A percentile compares a stretch with the other conserved stretches of the same genome.
Evolutionary conservation across 352 stramenopile genomes (phyloP).

Genomic region (Phytophthora cryptogea): DNA sequence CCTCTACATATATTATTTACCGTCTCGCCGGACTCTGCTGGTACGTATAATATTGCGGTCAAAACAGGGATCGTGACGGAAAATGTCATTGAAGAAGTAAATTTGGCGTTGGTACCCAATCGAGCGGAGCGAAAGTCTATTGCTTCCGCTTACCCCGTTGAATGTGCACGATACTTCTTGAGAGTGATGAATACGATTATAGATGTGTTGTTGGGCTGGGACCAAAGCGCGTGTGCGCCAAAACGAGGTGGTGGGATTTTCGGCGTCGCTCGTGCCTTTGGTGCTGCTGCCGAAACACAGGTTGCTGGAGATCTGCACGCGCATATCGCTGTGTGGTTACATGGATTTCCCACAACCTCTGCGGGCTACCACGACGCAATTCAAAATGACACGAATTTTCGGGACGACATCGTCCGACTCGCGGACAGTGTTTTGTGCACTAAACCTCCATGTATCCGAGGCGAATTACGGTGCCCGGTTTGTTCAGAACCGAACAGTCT

Average conservation of each 20-base stretch:
- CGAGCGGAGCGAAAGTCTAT: conserved; percentile 3
- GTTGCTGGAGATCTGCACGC: background rate
- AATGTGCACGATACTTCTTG: conserved; percentile 8
- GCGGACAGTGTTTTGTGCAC: background rate
- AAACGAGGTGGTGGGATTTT: background rate
- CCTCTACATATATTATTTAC: conserved; percentile 33
- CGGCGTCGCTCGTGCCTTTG: background rate
- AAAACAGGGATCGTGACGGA: background rate
- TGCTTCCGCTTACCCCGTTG: background rate
- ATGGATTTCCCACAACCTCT: background rate
- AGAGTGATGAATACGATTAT: background rate
- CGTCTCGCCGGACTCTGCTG: conserved; percentile 23
- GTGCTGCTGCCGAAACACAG: no score
- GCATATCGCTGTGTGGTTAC: background rate
- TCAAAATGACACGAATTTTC: background rate
- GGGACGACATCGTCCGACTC: background rate
- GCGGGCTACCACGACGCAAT: background rate
- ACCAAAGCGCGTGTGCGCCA: no score
- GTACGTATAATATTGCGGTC: conserved; percentile 4
- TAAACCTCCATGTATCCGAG: background rate
- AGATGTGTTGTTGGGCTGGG: no score
- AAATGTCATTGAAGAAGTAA: background rate
- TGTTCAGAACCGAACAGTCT: background rate
- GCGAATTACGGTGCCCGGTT: background rate
- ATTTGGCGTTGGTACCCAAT: conserved; percentile 3